Conservation (phyloP, 2,329 filamentous ascomycete species). For the Colletotrichum sp. region DNA sequence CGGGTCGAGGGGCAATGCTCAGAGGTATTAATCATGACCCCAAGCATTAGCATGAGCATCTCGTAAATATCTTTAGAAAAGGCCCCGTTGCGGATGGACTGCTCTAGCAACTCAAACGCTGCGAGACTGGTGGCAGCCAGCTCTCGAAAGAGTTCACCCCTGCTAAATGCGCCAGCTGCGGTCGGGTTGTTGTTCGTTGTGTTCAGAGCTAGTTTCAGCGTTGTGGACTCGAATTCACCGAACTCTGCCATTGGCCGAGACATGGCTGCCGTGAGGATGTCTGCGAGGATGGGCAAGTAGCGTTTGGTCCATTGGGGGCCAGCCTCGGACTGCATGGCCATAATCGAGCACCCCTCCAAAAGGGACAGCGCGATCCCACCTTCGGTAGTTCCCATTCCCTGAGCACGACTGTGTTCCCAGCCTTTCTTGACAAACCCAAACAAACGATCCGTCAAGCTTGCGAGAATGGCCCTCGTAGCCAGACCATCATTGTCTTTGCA, state of each 20-base stretch:
- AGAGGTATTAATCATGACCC: constrained; percentile 85
- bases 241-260: constrained; percentile 37
- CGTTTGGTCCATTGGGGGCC: constrained; percentile 46
- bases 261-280: constrained; percentile 47
- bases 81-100: constrained; percentile 52
- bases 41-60: constrained; percentile 77
- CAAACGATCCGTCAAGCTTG: constrained; percentile 19
- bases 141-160: constrained; percentile 56
- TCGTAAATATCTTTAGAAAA: constrained; percentile 64
- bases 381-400: constrained; percentile 6
- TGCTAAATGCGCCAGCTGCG: constrained; percentile 73
- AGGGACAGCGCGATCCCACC: constrained; percentile 44
- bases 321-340: constrained; percentile 46
- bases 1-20: constrained; percentile 75
- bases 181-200: constrained; percentile 80
- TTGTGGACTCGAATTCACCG: constrained; percentile 48
- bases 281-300: constrained; percentile 58
- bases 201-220: constrained; percentile 79
- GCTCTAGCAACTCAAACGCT: constrained; percentile 53
- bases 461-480: constrained; percentile 5
- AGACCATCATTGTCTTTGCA: constrained; percentile 10
- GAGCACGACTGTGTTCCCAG: constrained; percentile 2
- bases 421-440: constrained; percentile 23
- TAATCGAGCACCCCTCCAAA: constrained; percentile 59
- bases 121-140: constrained; percentile 56